Evolutionary conservation across 768 basidiomycete species (phyloP), one percentile per base, ranked within the genome.

Genomic region (Podaxis sp.): DNA sequence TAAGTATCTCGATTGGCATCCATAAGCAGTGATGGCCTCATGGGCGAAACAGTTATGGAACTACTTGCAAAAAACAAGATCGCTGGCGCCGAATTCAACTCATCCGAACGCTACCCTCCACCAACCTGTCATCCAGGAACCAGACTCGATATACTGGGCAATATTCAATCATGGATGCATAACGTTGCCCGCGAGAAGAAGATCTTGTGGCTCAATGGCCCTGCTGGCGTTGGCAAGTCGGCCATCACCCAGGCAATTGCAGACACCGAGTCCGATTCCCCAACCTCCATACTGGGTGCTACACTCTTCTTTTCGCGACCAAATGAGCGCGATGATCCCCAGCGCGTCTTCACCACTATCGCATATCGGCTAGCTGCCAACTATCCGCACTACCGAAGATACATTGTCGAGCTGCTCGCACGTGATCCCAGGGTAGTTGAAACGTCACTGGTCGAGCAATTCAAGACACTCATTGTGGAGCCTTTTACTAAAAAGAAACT

Each of bases 291-390:
- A 4, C 13, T 30, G 4, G 24, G 24, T 6, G 58, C 58, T 2
- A 11, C 58, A 0, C 10, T 60, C 26, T 60, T 60, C 37, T 60
- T 60, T 41, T 40, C 36, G 2, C 20, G 49, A 22, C 28, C 30
- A n/a, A 60, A 60, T n/a, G 38, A 8, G 11, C 22, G 59, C 2
- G 50, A 53, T 13, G 40, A 60, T 33, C 22, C 37, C 20, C 12
- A 24, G 3, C 17, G 44, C 50, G 24, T 33, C 22, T 41, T 13
- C 22, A n/a, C 40, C 8, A 70, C 70, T 0, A 53, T 74, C 2
- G 64, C 69, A 2, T 67, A 65, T 28, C 70, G 73, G 40, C 58
- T 74, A 2, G 66, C 69, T 1, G 20, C 53, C 6, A 46, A 51
- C 0, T 8, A 53, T 44, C 56, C 65, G 15, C 17, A 28, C 5